phyloP scores from a whole-genome alignment of 2,329 filamentous ascomycete genomes.

The Microsporum audouinii region DNA sequence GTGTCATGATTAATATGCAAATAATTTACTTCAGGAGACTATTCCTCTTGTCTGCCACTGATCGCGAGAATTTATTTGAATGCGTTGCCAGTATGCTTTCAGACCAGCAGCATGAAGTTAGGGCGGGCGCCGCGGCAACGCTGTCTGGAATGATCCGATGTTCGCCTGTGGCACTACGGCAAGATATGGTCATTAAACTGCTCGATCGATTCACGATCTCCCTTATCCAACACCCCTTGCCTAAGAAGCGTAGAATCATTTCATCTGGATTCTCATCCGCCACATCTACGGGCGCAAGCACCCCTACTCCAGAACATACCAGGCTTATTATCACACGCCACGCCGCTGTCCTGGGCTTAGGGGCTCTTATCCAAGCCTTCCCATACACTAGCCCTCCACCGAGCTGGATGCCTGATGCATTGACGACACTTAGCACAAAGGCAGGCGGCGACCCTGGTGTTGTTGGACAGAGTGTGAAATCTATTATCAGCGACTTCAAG shows the following conservation, averaged over 20 bases:
- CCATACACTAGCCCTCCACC: slow-evolving; percentile 91
- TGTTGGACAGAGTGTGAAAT: slow-evolving; percentile 92
- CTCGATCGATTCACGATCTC: slow-evolving; percentile 68
- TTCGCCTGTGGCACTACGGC: slow-evolving; percentile 69
- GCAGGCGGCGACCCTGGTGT: slow-evolving; percentile 83
- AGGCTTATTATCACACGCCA: slow-evolving; percentile 72
- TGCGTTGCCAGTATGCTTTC: slow-evolving; percentile 94
- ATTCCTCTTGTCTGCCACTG: slow-evolving; percentile 65
- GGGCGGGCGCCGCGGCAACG: slow-evolving; percentile 82
- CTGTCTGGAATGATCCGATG: slow-evolving; percentile 96
- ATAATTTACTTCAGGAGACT: slow-evolving; percentile 95
- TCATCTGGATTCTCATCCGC: slow-evolving; percentile 31
- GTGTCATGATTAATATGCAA: slow-evolving; percentile 95
- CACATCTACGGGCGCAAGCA: slow-evolving; percentile 35
- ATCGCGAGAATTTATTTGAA: slow-evolving; percentile 72
- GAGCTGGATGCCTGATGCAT: slow-evolving; percentile 81
- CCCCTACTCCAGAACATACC: slow-evolving; percentile 46
- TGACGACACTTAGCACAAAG: slow-evolving; percentile 71
- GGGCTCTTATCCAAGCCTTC: slow-evolving; percentile 86
- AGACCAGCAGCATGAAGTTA: slow-evolving; percentile 85
- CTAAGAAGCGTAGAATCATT: slow-evolving; percentile 46
- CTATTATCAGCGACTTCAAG: slow-evolving; percentile 91
- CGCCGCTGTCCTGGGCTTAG: slow-evolving; percentile 81
- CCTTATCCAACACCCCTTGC: slow-evolving; percentile 75
- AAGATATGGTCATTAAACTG: slow-evolving; percentile 62